Base-by-base conservation (phyloP, 805 yeast species). In the Yarrowia sp. region DNA sequence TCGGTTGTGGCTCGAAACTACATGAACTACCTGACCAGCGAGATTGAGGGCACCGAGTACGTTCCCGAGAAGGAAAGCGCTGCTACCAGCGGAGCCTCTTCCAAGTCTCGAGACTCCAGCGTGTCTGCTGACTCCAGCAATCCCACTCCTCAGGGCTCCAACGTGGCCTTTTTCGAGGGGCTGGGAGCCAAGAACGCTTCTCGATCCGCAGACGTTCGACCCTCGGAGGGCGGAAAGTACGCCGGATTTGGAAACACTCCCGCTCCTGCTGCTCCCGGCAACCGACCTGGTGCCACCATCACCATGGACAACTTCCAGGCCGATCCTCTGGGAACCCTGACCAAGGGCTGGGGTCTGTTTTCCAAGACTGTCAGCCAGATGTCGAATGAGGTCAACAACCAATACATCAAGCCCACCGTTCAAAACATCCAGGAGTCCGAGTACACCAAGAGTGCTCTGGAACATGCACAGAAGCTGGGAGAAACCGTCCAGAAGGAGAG, bases 401-500 rank as follows among this genome's bases (percentile, higher is more conserved):
- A 86, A 9, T 96, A 92, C 61, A 92, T 95, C 69, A 90, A 90
- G 73, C 99, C 99, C n/a, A 85, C 95, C 51, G 82, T 91, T 73
- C 86, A 85, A 72, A 92, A 89, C 72, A 81, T 95, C 70, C 84
- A 87, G 40, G 91, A 86, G 67, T 85, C 89, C 67, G 98, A 95
- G 66, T 75, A 90, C 48, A 85, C 96, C 24, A 79, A 77, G 64
- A 96, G 91, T 72, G 95, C 98, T 4, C 85, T 83, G 68, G 84
- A 91, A 70, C 98, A 98, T n/a, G 90, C 96, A 83, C 87, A 90
- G 66, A 98, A 95, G 79, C 95, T 93, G 78, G 97, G 98, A 54
- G 96, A 90, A 73, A 91, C 86, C 72, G 89, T 93, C 78, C 96
- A 89, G 74, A 96, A 92, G 69, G 90, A 97, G 0, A 89, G 96